phyloP scores from a whole-genome alignment of 495 filamentous ascomycete species.

The Filosporella fistucella region DNA sequence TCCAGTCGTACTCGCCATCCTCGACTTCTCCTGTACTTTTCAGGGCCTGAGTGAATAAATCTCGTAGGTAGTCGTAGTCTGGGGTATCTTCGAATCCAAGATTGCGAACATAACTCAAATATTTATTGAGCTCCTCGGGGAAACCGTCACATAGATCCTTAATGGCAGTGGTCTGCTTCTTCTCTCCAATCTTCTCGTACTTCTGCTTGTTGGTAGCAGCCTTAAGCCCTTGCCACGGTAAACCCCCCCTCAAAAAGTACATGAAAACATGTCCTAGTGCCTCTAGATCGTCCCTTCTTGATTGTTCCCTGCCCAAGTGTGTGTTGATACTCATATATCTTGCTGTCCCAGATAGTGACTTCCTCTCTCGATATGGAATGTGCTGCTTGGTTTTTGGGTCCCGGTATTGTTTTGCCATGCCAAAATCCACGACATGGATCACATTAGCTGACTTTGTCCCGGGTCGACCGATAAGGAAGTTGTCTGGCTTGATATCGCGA shows the following conservation, averaged over 20 bases:
- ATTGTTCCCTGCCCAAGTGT: conserved; percentile 94
- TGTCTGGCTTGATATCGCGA: conserved; percentile 98
- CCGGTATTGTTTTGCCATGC: conserved; percentile 99
- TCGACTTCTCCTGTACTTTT: conserved; percentile 93
- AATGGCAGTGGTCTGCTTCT: conserved; percentile 97
- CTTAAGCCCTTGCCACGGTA: conserved; percentile 98
- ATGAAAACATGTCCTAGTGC: conserved; percentile 98
- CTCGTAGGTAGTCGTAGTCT: conserved; percentile 96
- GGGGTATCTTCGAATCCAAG: conserved; percentile 98
- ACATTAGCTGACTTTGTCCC: conserved; percentile 91
- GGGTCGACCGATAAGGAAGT: conserved; percentile 97
- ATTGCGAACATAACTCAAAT: conserved; percentile 94
- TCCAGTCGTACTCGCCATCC: conserved; percentile 99
- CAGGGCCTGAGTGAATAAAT: conserved; percentile 93
- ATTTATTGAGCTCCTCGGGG: conserved; percentile 97
- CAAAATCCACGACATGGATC: conserved; percentile 98
- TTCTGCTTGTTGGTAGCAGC: conserved; percentile 99
- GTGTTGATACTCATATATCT: conserved; percentile 99
- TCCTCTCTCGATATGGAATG: conserved; percentile 96
- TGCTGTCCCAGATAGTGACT: conserved; percentile 94
- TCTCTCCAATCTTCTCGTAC: conserved; percentile 99
- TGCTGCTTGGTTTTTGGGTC: conserved; percentile 99
- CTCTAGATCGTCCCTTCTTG: conserved; percentile 92
- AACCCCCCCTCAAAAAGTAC: conserved; percentile 95
- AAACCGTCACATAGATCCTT: conserved; percentile 96